phyloP scores from a whole-genome alignment of 2,329 filamentous ascomycete genomes.

The Trichoderma arundinaceum region DNA sequence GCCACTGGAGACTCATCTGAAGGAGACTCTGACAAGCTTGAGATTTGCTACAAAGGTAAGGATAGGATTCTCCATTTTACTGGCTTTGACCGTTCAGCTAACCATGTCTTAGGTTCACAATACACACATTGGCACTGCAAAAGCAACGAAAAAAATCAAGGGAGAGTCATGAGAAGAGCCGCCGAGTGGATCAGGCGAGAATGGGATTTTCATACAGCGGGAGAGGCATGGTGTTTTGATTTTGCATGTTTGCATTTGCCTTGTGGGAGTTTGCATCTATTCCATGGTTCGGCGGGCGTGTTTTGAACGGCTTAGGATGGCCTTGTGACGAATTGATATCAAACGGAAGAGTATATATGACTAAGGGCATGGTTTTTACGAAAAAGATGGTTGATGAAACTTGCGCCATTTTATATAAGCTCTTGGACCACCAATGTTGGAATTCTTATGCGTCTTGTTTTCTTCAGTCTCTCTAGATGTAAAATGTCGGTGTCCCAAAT shows the following conservation, averaged over 20 bases:
- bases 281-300: slow-evolving; percentile 27
- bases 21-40: slow-evolving; percentile 91
- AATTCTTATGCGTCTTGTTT: not conserved
- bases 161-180: slow-evolving; percentile 42
- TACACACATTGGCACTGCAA: slow-evolving; percentile 90
- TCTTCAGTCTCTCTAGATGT: no score
- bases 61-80: slow-evolving; percentile 36
- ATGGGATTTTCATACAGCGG: slow-evolving; percentile 10
- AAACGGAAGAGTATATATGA: slow-evolving; percentile 21
- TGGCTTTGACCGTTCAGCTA: slow-evolving; percentile 28
- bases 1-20: slow-evolving; percentile 85
- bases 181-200: not conserved
- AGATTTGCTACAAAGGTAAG: slow-evolving; percentile 91
- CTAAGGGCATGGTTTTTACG: slow-evolving; percentile 11
- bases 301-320: slow-evolving; percentile 25
- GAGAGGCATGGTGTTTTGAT: slow-evolving; percentile 6
- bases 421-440: not conserved
- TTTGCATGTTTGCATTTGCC: slow-evolving; percentile 2
- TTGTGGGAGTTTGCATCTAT: slow-evolving; percentile 28
- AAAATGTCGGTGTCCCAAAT: not conserved
- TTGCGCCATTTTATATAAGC: slow-evolving; percentile 1
- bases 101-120: slow-evolving; percentile 69
- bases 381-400: slow-evolving; percentile 27
- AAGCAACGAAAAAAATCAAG: slow-evolving; percentile 69
- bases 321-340: slow-evolving; percentile 25